Evolutionary conservation across 495 filamentous ascomycete genomes (phyloP), one percentile per base, ranked within the genome.

Genomic region (Endocarpon pusillum): DNA sequence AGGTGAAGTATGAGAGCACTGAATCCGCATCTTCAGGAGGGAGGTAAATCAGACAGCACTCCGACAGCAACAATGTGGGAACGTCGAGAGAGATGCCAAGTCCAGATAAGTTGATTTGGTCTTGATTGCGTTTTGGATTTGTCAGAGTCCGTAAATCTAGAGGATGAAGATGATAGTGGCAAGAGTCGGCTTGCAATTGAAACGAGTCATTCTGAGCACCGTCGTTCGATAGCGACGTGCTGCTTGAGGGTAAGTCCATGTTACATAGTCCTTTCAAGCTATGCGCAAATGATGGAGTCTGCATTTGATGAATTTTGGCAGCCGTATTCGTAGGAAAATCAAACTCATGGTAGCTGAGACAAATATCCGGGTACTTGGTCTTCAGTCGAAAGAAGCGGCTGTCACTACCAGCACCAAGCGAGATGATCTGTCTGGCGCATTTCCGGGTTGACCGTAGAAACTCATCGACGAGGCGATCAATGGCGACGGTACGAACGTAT

Each of bases 341-440:
- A 40, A 97, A 60, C 52, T 97, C 89, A 50, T 96, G 85, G 53
- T 96, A 97, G 35, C 73, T 45, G 19, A 94, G 49, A 27, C 59
- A 50, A 12, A 36, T 37, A 8, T 25, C 39, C 41, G 53, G 48
- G 21, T 51, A 36, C 19, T 46, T 33, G 4, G 39, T 39, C 21
- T 31, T 31, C 26, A 86, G 61, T 16, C 83, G 75, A 40, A 92
- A 81, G 44, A 69, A 74, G 14, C 89, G 70, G 5, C 89, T 97
- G 45, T 97, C 89, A 4, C 87, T 85, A 12, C 89, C 89, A 16
- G 89, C 89, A 29, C 91, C 89, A 1, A 97, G 70, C 2, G 85
- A 94, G 35, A 96, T 71, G 33, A 97, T 87, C 47, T 97, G 89
- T n/a, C n/a, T n/a, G n/a, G n/a, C n/a, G n/a, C n/a, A n/a, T 47